Percentiles rank a stretch among this genome's conserved stretches.
These are phyloP conservation scores for Saksenaea oblongispora DNA, from an alignment of 371 early-diverging fungal species.

Conservation along the genomic window DNA sequence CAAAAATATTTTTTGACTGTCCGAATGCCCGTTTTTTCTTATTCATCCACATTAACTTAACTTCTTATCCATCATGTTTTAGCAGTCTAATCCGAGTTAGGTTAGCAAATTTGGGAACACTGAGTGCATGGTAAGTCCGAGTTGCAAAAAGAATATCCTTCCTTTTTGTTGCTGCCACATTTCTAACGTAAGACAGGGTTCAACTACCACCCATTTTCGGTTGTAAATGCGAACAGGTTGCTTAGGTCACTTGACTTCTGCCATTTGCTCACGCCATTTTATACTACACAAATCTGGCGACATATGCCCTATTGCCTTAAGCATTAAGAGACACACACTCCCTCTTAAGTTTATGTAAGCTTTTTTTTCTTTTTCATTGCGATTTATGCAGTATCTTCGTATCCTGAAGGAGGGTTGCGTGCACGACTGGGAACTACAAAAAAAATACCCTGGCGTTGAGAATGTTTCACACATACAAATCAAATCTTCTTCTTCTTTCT, in stretches of 20 bases:
- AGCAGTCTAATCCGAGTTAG: neutral
- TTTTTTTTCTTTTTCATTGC: neutral
- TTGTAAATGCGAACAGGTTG: neutral
- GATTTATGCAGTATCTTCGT: slow-evolving; percentile 36
- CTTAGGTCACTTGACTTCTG: neutral
- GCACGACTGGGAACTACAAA: slow-evolving; percentile 44
- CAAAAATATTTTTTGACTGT: too few relatives aligned
- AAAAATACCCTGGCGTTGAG: neutral
- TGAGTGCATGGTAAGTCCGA: neutral
- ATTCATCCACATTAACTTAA: neutral
- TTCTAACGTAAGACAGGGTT: neutral
- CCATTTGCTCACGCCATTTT: slow-evolving; percentile 5
- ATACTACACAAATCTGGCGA: neutral
- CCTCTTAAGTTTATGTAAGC: slow-evolving; percentile 4
- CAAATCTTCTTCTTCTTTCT: neutral
- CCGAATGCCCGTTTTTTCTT: neutral
- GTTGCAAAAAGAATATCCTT: neutral
- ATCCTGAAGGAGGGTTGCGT: slow-evolving; percentile 48
- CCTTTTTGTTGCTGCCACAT: neutral
- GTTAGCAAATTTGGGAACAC: neutral
- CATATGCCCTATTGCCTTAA: neutral
- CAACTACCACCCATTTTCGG: neutral
- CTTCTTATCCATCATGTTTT: neutral
- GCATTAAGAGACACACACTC: too few relatives aligned
- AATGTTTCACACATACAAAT: neutral